These are phyloP conservation scores for Persicaria maculosa DNA, from an alignment of 148 eudicot genomes.

Conservation along the genomic window DNA sequence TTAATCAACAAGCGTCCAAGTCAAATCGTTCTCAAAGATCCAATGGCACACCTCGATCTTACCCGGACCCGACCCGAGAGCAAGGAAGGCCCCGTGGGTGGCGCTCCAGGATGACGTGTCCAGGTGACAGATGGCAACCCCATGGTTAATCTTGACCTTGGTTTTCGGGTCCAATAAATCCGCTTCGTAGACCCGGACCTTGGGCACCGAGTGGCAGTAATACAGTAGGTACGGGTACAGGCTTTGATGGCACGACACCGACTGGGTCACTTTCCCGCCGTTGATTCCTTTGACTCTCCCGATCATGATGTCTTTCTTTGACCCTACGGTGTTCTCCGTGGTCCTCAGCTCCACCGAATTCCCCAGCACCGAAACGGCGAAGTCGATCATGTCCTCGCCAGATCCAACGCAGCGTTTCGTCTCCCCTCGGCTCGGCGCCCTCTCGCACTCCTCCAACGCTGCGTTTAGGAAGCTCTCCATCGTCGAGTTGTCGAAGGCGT, in stretches of 20 bases:
- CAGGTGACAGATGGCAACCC: slow-evolving; percentile 77
- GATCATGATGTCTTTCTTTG: slow-evolving; percentile 38
- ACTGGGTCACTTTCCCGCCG: slow-evolving; percentile 59
- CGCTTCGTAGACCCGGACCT: slow-evolving; percentile 78
- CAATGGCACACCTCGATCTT: slow-evolving; percentile 90
- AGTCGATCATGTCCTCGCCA: slow-evolving; percentile 79
- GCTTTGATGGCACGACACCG: slow-evolving; percentile 85
- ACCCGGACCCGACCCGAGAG: slow-evolving; percentile 74
- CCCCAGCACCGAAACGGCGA: slow-evolving; percentile 60
- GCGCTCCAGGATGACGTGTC: slow-evolving; percentile 83
- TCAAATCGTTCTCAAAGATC: slow-evolving; percentile 89
- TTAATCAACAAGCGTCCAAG: slow-evolving; percentile 65
- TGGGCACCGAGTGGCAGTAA: slow-evolving; percentile 84
- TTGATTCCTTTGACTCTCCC: slow-evolving; percentile 59
- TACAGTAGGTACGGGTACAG: slow-evolving; percentile 71
- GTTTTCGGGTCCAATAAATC: slow-evolving; percentile 51
- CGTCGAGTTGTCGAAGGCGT: slow-evolving; percentile 50
- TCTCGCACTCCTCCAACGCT: slow-evolving; percentile 58
- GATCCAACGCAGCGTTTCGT: slow-evolving; percentile 76
- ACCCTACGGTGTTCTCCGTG: slow-evolving; percentile 46
- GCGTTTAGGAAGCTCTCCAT: slow-evolving; percentile 45
- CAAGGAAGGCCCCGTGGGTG: slow-evolving; percentile 69
- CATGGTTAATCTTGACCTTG: slow-evolving; percentile 59
- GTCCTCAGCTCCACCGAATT: slow-evolving; percentile 44
- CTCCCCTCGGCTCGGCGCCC: slow-evolving; percentile 63